These are phyloP conservation scores for Cenchrus americanus DNA, from an alignment of 176 grass and related monocot genomes.

Conservation along the genomic window DNA sequence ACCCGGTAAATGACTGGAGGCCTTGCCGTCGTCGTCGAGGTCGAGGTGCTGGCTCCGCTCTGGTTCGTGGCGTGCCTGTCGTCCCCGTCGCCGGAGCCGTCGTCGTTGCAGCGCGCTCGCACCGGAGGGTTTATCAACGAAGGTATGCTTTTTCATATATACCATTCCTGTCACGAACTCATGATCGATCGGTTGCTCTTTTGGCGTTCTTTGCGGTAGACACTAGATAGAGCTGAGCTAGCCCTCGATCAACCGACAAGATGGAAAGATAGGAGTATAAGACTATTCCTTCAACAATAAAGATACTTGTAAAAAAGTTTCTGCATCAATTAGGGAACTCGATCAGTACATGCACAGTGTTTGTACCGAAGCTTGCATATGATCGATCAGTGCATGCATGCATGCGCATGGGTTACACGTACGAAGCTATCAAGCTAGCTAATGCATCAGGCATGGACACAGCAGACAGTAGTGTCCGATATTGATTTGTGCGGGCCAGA, in stretches of 20 bases:
- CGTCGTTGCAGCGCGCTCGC: slow-evolving; percentile 13
- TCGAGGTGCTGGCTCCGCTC: slow-evolving; percentile 10
- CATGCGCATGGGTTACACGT: not conserved
- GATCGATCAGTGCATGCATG: too few relatives aligned
- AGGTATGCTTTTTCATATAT: slow-evolving; percentile 33
- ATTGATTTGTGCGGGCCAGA: not conserved
- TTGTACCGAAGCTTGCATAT: too few relatives aligned
- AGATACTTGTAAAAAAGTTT: too few relatives aligned
- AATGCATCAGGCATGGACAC: not conserved
- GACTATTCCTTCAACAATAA: too few relatives aligned
- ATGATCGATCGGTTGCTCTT: too few relatives aligned
- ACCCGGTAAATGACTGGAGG: slow-evolving; percentile 55
- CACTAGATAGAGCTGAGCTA: too few relatives aligned
- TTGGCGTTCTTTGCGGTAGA: too few relatives aligned
- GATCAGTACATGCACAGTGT: too few relatives aligned
- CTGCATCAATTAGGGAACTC: not conserved
- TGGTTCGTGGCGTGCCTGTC: slow-evolving; percentile 41
- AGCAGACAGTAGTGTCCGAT: not conserved
- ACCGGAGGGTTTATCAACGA: slow-evolving; percentile 54
- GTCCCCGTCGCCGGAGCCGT: slow-evolving; percentile 66
- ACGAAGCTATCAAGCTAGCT: not conserved
- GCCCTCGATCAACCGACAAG: too few relatives aligned
- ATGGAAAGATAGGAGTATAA: too few relatives aligned
- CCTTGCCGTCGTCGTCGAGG: slow-evolving; percentile 3
- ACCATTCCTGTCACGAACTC: too few relatives aligned